Evolutionary conservation across 768 basidiomycete species (phyloP).

Genomic region (Rhodotorula babjevae): DNA sequence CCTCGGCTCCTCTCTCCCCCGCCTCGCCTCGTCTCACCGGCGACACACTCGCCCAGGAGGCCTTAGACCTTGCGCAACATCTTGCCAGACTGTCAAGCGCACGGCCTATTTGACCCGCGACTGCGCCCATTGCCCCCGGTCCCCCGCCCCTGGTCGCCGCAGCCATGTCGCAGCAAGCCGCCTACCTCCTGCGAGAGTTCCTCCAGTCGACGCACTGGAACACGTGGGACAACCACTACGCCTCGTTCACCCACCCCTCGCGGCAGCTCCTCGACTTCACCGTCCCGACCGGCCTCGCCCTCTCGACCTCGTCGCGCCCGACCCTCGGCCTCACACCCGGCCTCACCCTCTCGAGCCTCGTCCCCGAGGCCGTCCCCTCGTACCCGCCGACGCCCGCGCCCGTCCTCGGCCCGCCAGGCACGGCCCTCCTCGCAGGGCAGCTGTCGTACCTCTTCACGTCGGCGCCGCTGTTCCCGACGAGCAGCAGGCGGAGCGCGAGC

Average conservation of each 20-base stretch:
- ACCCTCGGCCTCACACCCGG: constrained; percentile 83
- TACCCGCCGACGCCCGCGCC: constrained; percentile 28
- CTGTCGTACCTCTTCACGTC: constrained; percentile 91
- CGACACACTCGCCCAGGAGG: too few relatives aligned
- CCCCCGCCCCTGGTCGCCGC: too few relatives aligned
- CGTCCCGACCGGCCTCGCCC: constrained; percentile 72
- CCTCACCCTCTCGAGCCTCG: constrained; percentile 83
- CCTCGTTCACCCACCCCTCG: constrained; percentile 82
- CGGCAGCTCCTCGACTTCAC: constrained; percentile 86
- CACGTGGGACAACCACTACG: constrained; percentile 80
- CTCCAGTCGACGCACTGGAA: constrained; percentile 94
- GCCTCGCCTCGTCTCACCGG: too few relatives aligned
- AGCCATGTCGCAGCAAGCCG: constrained; percentile 50
- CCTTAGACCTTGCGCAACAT: too few relatives aligned
- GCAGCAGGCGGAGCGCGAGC: constrained; percentile 50
- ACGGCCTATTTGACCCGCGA: too few relatives aligned
- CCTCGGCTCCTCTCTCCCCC: too few relatives aligned
- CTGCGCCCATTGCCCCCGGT: too few relatives aligned
- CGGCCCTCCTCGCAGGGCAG: constrained; percentile 81
- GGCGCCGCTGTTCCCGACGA: constrained; percentile 60
- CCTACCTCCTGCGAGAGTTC: constrained; percentile 81
- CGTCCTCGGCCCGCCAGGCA: constrained; percentile 17
- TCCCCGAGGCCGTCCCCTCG: constrained; percentile 1
- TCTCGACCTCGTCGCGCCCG: constrained; percentile 79
- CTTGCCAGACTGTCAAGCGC: too few relatives aligned